Base-by-base conservation (phyloP, 768 basidiomycete species). In the Mrakia blollopis region DNA sequence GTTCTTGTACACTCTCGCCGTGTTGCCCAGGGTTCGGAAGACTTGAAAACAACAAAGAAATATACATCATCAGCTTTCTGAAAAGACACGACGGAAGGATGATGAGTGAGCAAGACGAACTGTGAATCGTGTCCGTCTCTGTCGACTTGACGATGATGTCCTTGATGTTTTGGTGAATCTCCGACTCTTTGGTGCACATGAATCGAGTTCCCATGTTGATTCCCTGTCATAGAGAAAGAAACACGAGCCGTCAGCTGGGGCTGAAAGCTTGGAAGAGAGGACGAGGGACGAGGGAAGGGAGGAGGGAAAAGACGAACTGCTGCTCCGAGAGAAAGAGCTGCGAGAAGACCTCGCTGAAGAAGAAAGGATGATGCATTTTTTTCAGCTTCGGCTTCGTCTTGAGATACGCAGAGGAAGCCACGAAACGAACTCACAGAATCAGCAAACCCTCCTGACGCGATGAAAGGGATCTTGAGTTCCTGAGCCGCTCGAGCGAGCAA, bases 371-470 rank as follows among this genome's bases (percentile, higher is more conserved):
- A n/a, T n/a, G n/a, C n/a, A n/a, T n/a, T n/a, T n/a, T n/a, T n/a
- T n/a, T n/a, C n/a, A n/a, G n/a, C n/a, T n/a, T n/a, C n/a, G n/a
- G n/a, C n/a, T n/a, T n/a, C n/a, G n/a, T n/a, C n/a, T n/a, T n/a
- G n/a, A n/a, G n/a, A n/a, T n/a, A 10, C 9, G 35, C 1, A 37
- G 35, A 6, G 61, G 50, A 65, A 41, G 30, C 18, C 63, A 50
- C 9, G 73, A 25, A 21, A 3, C 5, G 37, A 16, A 63, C 70
- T 2, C 3, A 77, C 76, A 0, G 89, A 90, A 83, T 97, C 91
- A 13, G 91, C 94, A 78, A 97, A 88, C 14, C 95, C 95, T 7
- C 95, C 95, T 2, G 92, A 94, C 0, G 95, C 93, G 75, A 97
- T 88, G 82, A 89, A 98, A 2, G 95, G 95, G 52, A 91, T 85